phyloP scores from a whole-genome alignment of 495 filamentous ascomycete genomes.

The Cryomyces minteri region DNA sequence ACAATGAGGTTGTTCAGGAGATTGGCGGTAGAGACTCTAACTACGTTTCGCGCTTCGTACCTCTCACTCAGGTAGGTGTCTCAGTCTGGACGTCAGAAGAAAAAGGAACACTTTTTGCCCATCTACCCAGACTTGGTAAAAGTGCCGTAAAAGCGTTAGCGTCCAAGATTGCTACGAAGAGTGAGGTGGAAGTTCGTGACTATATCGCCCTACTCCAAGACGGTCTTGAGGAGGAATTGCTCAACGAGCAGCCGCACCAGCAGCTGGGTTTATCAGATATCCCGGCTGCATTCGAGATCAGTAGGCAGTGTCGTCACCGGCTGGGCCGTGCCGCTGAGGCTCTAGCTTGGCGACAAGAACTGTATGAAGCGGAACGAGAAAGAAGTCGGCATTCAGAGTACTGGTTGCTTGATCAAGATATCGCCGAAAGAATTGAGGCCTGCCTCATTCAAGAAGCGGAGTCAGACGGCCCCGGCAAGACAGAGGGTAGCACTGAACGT shows the following conservation, averaged over 20 bases:
- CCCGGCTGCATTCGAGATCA: conserved; percentile 58
- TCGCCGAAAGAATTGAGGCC: conserved; percentile 24
- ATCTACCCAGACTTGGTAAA: conserved; percentile 41
- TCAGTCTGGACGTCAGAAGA: conserved; percentile 51
- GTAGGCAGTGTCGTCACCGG: conserved; percentile 38
- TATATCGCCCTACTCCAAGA: conserved; percentile 44
- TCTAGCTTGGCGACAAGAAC: conserved; percentile 37
- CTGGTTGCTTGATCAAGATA: conserved; percentile 33
- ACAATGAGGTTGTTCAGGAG: not conserved
- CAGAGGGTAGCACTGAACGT: not conserved
- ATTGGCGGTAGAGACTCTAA: not conserved
- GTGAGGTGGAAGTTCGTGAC: conserved; percentile 49
- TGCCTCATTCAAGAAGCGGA: not conserved
- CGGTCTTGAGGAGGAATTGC: conserved; percentile 21
- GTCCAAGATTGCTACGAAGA: conserved; percentile 47
- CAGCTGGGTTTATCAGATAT: conserved; percentile 26
- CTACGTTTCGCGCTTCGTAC: not conserved
- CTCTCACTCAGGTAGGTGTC: conserved; percentile 37
- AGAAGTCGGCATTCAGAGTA: conserved; percentile 31
- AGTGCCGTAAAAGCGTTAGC: conserved; percentile 43
- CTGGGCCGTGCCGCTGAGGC: conserved; percentile 51
- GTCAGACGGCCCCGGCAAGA: not conserved
- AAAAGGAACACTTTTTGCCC: conserved; percentile 48
- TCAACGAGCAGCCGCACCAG: conserved; percentile 5
- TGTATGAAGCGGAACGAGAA: conserved; percentile 33